Evolutionary conservation across 306 rosid genomes (phyloP).

Genomic region (Mimosa pudica): DNA sequence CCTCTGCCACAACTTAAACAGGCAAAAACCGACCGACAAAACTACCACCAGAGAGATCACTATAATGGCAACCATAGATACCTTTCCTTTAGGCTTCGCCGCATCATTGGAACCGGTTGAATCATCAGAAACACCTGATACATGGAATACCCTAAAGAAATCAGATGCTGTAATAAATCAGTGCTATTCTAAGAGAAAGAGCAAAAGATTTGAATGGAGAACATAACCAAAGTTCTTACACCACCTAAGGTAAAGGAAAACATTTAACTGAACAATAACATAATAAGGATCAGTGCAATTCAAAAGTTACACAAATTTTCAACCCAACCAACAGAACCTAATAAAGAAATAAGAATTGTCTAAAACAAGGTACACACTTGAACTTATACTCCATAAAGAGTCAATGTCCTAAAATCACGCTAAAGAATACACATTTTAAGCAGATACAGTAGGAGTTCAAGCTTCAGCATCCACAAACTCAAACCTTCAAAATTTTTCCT

Average conservation of each 20-base stretch:
- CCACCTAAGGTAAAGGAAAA: background rate
- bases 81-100: constrained; percentile 29
- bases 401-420: background rate
- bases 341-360: constrained; percentile 1
- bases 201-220: background rate
- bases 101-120: constrained; percentile 41
- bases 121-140: constrained; percentile 60
- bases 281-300: background rate
- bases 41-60: constrained; percentile 46
- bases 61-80: constrained; percentile 45
- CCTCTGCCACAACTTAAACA: constrained; percentile 76
- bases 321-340: constrained; percentile 4
- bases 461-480: background rate
- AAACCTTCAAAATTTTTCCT: background rate
- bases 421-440: constrained; percentile 1
- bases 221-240: background rate
- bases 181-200: background rate
- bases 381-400: background rate
- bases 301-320: background rate
- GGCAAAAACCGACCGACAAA: constrained; percentile 43
- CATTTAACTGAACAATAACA: background rate
- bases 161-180: background rate
- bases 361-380: background rate
- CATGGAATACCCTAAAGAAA: background rate
- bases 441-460: constrained; percentile 1